Base-by-base conservation (phyloP, 257 asterid genomes). In the Primulina tabacum region DNA sequence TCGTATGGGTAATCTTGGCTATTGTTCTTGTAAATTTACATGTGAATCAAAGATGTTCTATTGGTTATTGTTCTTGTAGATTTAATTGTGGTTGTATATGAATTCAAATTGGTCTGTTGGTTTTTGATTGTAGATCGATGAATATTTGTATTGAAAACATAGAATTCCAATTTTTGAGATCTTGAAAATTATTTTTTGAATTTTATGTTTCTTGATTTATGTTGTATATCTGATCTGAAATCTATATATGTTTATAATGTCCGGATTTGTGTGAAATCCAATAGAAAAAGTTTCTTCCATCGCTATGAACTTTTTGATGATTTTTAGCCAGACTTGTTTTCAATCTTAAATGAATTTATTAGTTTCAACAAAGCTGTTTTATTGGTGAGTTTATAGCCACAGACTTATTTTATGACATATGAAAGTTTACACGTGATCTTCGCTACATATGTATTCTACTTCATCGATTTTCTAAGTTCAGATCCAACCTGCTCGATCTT, bases 11-110 rank as follows among this genome's bases (percentile, higher is more conserved):
- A 28, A 28, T 28, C 29, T 1, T 28, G 29, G 29, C 2, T 28
- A 2, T 28, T 37, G 4, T 18, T 35, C 56, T 62, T 33, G 20
- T 8, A 21, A 24, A 28, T 58, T 71, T 62, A 16, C 18, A 37
- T 17, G 7, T 43, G 33, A 28, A 55, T 73, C 33, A 30, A 30
- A 40, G 26, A 12, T 73, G 29, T 33, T 65, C 43, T 73, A 28
- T n/a, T 34, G n/a, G 20, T 7, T 21, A 0, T 57, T 69, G 2
- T 5, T 34, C 28, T 18, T 33, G 6, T 12, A 14, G 7, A 47
- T 52, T 55, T 30, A 5, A 0, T 34, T 34, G 59, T 69, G 56
- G 0, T 0, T 21, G 0, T 21, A 21, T 21, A 0, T 21, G 24
- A 21, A 21, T 21, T 21, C 24, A 21, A 21, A 21, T 21, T 21